phyloP scores from a whole-genome alignment of 305 asterid species.

The Rubia tinctorum region DNA sequence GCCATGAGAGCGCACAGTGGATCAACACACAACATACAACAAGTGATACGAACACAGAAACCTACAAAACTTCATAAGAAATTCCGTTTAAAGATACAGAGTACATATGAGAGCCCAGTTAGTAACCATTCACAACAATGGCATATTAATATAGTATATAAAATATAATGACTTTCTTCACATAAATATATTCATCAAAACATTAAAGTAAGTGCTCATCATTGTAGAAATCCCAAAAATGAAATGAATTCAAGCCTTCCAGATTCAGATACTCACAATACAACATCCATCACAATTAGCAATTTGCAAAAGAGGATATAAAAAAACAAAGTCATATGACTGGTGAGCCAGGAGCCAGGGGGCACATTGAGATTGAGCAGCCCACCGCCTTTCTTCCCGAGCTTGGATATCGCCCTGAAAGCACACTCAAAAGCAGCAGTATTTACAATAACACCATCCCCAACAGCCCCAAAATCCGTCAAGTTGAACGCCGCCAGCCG shows the following conservation, averaged over 20 bases:
- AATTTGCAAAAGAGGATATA: background rate
- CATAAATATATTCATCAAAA: background rate
- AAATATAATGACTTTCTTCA: background rate
- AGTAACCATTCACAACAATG: background rate
- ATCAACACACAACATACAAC: background rate
- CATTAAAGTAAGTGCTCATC: conserved; percentile 14
- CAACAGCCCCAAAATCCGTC: conserved; percentile 86
- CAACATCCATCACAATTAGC: background rate
- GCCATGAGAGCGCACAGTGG: background rate
- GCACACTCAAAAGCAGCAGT: conserved; percentile 83
- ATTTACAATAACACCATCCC: conserved; percentile 76
- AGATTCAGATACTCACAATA: no score
- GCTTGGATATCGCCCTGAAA: conserved; percentile 58
- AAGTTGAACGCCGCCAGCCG: conserved; percentile 62
- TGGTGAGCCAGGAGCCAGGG: conserved; percentile 80
- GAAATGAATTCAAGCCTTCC: no score
- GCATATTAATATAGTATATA: no score
- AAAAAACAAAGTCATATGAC: conserved; percentile 89
- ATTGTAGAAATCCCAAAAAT: background rate
- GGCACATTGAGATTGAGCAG: conserved; percentile 97
- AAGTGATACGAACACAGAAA: background rate
- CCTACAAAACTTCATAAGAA: background rate
- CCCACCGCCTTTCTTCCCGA: conserved; percentile 72
- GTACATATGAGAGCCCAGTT: background rate
- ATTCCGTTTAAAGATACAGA: background rate